Base-by-base conservation (phyloP, 768 basidiomycete genomes). In the Hygrophorus pudorinus region DNA sequence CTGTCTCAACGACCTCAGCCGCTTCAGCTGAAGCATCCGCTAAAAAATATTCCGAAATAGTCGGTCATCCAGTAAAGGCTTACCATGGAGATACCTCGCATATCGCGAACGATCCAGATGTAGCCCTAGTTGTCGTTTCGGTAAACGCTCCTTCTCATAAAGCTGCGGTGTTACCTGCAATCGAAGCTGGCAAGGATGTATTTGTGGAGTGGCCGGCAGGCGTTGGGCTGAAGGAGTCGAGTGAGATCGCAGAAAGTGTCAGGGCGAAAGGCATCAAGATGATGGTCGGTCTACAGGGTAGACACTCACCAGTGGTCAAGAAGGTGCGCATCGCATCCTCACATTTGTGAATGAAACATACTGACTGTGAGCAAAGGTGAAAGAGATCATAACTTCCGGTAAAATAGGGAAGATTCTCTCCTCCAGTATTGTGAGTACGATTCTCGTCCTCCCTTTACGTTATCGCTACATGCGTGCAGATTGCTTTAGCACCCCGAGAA, bases 141-240 rank as follows among this genome's bases (percentile, higher is more conserved):
- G 63, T 71, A 16, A 63, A 59, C 43, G 53, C 59, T 12, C 50
- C 53, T 7, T n/a, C 39, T 1, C 67, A 69, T 49, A 59, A 55
- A 24, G 51, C 53, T 1, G 53, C 57, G 1, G 51, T 59, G 5
- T n/a, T 59, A 29, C 60, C 64, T 12, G 60, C 54, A 3, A 60
- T 70, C 34, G 60, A 57, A 17, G 61, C 61, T 21, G 63, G 63
- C 17, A 71, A 69, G 49, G 48, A 61, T 30, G 46, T 68, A 27
- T 69, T 67, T 42, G 43, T 68, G 6, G 67, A 71, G 48, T 71
- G 66, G 65, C 66, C 68, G 3, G 61, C 54, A 11, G 68, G 65
- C 1, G 51, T 36, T 18, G 53, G 41, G 7, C 32, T 62, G 9
- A 41, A 53, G 27, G 64, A 70, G 51, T 62, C 63, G n/a, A 18